Evolutionary conservation across 768 basidiomycete species (phyloP), one percentile per base, ranked within the genome.

Genomic region (Coprinellus aureogranulatus): DNA sequence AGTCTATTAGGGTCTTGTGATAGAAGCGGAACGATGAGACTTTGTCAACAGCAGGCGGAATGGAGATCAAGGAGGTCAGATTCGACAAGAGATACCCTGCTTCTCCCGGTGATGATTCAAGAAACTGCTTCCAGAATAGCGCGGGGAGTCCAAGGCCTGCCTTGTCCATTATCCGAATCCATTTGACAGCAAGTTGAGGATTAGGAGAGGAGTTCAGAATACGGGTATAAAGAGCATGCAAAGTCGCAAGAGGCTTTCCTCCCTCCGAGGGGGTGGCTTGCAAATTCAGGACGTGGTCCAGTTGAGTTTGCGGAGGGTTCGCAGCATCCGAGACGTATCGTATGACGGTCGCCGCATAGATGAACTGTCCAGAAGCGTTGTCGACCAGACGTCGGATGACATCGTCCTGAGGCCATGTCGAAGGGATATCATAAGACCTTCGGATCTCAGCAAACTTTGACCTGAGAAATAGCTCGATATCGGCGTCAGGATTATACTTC

Each of bases 311-410:
- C 26, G 63, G 63, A 42, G 54, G 57, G 12, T 48, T 22, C 12
- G 23, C 44, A 11, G 55, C 39, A 27, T 37, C 30, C 53, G 18
- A 64, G n/a, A n/a, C 46, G 31, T 34, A 64, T 4, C 51, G 53
- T 5, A 55, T 51, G n/a, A 61, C 58, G 1, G 56, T 58, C 8
- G 60, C 45, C 4, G 63, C 60, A 42, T 61, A 58, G n/a, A 64
- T 58, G 41, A 59, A 61, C 47, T 64, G 63, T 2, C 63, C 63
- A 4, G 62, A 63, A 10, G 55, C 5, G 4, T 37, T 31, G 16
- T 16, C 14, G 8, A 44, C 41, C 6, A 44, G 41, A 4, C 11
- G 22, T 3, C 4, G 16, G 6, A 57, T 31, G 23, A 4, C 48
- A 8, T 31, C 27, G 3, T 57, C 22, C 12, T 30, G 4, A 4